These are phyloP conservation scores for grape (Vitis vinifera) DNA, from an alignment of 164 flowering plant species.

Conservation along the genomic window ASM3070453v1 NC_081811.1:21960501-21961000, in stretches of 20 bases:
- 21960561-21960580: background rate
- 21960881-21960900: no score
- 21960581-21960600: background rate
- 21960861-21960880: no score
- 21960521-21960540: background rate
- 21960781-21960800: no score
- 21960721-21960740: background rate
- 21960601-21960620: background rate
- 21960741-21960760: background rate
- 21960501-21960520: background rate
- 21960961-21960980: no score
- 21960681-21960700: constrained; percentile 75
- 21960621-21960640: constrained; percentile 52
- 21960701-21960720: constrained; percentile 61
- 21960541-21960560: background rate
- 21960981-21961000: no score
- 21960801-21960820: no score
- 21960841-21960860: no score
- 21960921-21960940: no score
- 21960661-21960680: constrained; percentile 83
- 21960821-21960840: no score
- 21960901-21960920: no score
- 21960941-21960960: no score
- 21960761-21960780: background rate
- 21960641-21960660: constrained; percentile 58